Evolutionary conservation across 176 grass and related monocot species (phyloP).

Genomic region (Aegilops bicornis): DNA sequence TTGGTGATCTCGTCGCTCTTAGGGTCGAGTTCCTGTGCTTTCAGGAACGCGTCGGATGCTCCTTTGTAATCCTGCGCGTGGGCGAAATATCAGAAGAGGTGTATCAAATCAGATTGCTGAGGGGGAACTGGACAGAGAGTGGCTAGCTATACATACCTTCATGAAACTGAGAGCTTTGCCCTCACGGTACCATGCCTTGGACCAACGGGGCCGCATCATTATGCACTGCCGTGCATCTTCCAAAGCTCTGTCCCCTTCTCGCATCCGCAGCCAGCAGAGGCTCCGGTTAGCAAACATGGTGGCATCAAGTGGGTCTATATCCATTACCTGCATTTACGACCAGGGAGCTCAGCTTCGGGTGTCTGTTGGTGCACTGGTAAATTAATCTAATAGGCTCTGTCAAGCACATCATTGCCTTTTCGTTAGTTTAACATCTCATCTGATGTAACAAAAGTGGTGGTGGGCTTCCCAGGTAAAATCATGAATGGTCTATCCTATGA

Average conservation of each 20-base stretch:
- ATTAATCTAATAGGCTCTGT: background rate
- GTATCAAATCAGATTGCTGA: background rate
- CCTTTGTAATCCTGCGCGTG: background rate
- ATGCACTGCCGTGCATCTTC: background rate
- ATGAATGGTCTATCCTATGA: background rate
- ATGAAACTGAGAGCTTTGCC: background rate
- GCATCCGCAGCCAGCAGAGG: background rate
- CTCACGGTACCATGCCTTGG: constrained; percentile 15
- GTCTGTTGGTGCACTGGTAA: background rate
- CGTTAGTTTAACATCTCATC: background rate
- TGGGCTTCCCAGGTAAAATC: background rate
- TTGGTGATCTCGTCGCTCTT: background rate
- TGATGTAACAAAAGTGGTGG: background rate
- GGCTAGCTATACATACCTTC: background rate
- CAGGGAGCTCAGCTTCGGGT: background rate
- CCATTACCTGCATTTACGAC: background rate
- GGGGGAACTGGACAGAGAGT: background rate
- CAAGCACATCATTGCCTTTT: background rate
- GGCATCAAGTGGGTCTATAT: background rate
- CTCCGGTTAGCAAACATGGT: background rate
- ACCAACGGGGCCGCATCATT: background rate
- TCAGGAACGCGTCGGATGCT: background rate
- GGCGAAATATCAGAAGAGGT: background rate
- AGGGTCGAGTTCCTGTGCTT: background rate
- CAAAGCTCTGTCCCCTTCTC: background rate